Evolutionary conservation across 1,284 basidiomycete genomes (phyloP).

Genomic region (Leccinum fuscescens): DNA sequence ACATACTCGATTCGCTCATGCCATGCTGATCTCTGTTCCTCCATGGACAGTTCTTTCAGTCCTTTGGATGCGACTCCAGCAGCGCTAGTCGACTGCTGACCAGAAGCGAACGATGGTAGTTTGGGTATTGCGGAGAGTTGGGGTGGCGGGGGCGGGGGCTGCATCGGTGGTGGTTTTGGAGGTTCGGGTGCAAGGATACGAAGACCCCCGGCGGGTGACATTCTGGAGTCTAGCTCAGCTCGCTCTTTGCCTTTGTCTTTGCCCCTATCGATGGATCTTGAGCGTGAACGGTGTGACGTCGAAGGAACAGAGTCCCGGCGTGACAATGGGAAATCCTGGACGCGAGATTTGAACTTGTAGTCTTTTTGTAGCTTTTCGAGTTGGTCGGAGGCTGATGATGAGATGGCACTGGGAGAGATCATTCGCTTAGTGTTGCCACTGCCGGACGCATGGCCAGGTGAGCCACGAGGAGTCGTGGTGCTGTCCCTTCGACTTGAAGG

Average conservation of each 20-base stretch:
- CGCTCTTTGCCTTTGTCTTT: conserved; percentile 3
- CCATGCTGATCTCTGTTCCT: conserved; percentile 33
- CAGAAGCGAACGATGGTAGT: conserved; percentile 20
- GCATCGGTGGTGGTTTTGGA: conserved; percentile 15
- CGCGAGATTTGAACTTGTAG: not conserved
- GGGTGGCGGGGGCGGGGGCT: conserved; percentile 18
- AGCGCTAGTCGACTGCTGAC: conserved; percentile 7
- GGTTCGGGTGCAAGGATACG: conserved; percentile 15
- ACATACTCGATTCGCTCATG: conserved; percentile 35
- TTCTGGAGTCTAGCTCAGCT: not conserved
- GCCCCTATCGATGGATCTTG: conserved; percentile 16
- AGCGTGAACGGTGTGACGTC: conserved; percentile 12
- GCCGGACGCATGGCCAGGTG: conserved; percentile 9
- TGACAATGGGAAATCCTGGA: conserved; percentile 4
- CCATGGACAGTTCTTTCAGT: conserved; percentile 23
- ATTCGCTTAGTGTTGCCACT: conserved; percentile 11
- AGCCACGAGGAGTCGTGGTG: conserved; percentile 6
- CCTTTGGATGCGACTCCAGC: not conserved
- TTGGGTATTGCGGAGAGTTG: conserved; percentile 17
- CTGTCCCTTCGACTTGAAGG: conserved; percentile 23
- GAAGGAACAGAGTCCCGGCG: conserved; percentile 7
- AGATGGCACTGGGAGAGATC: conserved; percentile 26
- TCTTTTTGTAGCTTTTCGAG: conserved; percentile 24
- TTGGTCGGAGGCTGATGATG: conserved; percentile 24
- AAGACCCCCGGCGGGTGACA: conserved; percentile 7